phyloP scores from a whole-genome alignment of 2,329 filamentous ascomycete species.

The Zymoseptoria passerinii region DNA sequence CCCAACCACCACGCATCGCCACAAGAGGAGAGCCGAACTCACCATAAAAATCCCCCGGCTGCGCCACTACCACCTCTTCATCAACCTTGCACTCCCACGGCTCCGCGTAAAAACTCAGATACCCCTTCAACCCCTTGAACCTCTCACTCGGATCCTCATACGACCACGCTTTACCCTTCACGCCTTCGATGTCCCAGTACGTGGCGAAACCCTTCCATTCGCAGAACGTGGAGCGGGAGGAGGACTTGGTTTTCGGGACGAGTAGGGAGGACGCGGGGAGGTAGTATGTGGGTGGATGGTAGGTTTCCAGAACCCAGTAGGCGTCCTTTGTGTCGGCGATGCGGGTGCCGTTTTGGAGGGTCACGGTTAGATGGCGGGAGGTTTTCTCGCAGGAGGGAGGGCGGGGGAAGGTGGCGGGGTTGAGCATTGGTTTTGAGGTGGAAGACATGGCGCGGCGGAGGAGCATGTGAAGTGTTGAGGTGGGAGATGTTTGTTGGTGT shows the following conservation, averaged over 20 bases:
- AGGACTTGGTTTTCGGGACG: slow-evolving; percentile 40
- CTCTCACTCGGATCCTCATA: slow-evolving; percentile 47
- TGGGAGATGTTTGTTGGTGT: neutral
- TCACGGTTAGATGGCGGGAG: slow-evolving; percentile 46
- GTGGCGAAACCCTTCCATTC: slow-evolving; percentile 56
- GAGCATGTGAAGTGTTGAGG: neutral
- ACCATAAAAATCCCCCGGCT: slow-evolving; percentile 56
- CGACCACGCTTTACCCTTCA: slow-evolving; percentile 50
- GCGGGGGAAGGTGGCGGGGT: slow-evolving; percentile 51
- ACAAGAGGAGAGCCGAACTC: too few species aligned
- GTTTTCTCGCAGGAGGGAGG: slow-evolving; percentile 50
- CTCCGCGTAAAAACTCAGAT: slow-evolving; percentile 52
- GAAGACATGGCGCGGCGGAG: slow-evolving; percentile 17
- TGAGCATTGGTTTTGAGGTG: slow-evolving; percentile 34
- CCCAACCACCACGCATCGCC: too few species aligned
- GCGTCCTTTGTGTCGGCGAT: slow-evolving; percentile 52
- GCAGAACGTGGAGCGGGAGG: slow-evolving; percentile 42
- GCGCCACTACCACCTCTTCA: slow-evolving; percentile 50
- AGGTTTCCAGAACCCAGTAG: slow-evolving; percentile 56
- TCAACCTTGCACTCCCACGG: slow-evolving; percentile 57
- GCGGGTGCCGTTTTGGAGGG: slow-evolving; percentile 43
- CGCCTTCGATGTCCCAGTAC: slow-evolving; percentile 34
- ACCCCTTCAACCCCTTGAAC: slow-evolving; percentile 48
- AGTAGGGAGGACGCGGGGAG: slow-evolving; percentile 46
- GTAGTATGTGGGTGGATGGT: slow-evolving; percentile 57